These are phyloP conservation scores for Melampsora larici-populina DNA, from an alignment of 1,284 basidiomycete species.

Conservation along the genomic window DNA sequence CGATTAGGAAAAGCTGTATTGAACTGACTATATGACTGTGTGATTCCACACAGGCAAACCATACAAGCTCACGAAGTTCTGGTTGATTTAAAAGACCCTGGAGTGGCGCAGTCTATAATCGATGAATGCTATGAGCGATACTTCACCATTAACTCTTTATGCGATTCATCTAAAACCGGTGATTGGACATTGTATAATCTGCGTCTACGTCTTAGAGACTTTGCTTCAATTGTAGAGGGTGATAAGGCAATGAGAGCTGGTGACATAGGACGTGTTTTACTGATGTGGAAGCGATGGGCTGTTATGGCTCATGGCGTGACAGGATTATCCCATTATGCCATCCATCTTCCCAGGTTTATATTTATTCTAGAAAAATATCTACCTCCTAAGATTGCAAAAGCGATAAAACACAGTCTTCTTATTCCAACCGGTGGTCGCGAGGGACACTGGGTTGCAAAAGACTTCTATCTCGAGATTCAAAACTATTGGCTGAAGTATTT, in stretches of 20 bases:
- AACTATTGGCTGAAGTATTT: slow-evolving; percentile 18
- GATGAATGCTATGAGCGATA: not conserved
- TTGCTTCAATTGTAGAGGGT: no score
- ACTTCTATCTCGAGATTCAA: slow-evolving; percentile 12
- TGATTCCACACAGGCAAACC: not conserved
- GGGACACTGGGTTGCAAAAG: slow-evolving; percentile 7
- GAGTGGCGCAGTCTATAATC: not conserved
- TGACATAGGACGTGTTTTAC: no score
- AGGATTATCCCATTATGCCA: no score
- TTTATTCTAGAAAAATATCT: no score
- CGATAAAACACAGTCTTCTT: slow-evolving; percentile 1
- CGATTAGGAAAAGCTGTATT: not conserved
- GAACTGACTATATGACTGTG: not conserved
- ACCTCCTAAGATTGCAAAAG: not conserved
- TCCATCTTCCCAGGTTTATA: no score
- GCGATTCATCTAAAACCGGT: no score
- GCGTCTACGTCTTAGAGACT: no score
- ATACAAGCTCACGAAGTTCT: not conserved
- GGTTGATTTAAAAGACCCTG: not conserved
- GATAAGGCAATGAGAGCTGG: no score
- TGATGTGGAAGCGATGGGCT: no score
- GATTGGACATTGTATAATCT: no score
- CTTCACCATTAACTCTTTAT: not conserved
- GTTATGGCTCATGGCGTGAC: no score
- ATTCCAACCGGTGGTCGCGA: not conserved